Evolutionary conservation across 2,329 filamentous ascomycete genomes (phyloP).

Genomic region (Epichloe bromicola): DNA sequence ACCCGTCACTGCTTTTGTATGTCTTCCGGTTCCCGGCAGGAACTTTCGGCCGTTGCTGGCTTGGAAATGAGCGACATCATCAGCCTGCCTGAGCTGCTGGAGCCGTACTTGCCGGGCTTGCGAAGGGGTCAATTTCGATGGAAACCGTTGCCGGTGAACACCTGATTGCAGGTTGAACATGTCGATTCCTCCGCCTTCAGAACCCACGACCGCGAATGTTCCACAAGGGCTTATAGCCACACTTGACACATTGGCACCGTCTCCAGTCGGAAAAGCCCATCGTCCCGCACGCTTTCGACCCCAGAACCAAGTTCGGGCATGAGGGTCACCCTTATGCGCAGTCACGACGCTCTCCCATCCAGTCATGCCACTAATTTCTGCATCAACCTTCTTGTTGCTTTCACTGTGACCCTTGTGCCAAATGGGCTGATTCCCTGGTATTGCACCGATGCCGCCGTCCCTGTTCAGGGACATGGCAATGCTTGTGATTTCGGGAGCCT

Average conservation of each 20-base stretch:
- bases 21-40: conserved; percentile 50
- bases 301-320: conserved; percentile 96
- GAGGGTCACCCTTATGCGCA: conserved; percentile 73
- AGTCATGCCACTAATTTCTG: conserved; percentile 62
- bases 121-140: conserved; percentile 60
- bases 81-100: conserved; percentile 45
- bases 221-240: conserved; percentile 86
- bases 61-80: conserved; percentile 43
- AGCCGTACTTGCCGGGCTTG: conserved; percentile 67
- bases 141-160: conserved; percentile 75
- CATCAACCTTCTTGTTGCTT: conserved; percentile 46
- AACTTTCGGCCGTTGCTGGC: conserved; percentile 30
- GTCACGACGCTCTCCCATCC: conserved; percentile 97
- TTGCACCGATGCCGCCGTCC: conserved; percentile 82
- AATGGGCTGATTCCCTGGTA: conserved; percentile 63
- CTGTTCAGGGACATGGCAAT: conserved; percentile 87
- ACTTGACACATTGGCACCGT: conserved; percentile 69
- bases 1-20: conserved; percentile 73
- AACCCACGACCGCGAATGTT: conserved; percentile 85
- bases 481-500: conserved; percentile 82
- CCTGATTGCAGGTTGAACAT: conserved; percentile 98
- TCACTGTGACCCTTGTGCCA: conserved; percentile 68
- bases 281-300: conserved; percentile 83
- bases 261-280: conserved; percentile 82
- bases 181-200: conserved; percentile 68